Conservation (phyloP, 108 stramenopile species). For the Aurantiochytrium sp. region DNA sequence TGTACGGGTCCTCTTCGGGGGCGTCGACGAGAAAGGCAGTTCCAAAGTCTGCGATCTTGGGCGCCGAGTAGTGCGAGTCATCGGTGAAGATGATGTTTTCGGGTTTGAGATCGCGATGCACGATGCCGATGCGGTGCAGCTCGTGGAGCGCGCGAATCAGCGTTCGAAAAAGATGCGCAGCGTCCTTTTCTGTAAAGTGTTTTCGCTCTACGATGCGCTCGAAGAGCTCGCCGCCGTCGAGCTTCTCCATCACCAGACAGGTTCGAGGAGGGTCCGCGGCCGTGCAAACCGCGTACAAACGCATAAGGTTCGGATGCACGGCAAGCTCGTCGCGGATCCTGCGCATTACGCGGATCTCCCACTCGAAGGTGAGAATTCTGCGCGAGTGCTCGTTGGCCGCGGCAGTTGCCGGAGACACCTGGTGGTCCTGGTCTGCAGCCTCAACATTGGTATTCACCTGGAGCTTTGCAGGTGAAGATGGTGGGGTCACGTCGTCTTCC, state of each 20-base stretch:
- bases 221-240: conserved; percentile 35
- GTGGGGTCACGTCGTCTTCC: not conserved
- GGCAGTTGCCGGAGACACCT: not conserved
- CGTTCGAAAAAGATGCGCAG: conserved; percentile 20
- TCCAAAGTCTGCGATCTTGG: conserved; percentile 47
- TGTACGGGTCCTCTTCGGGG: not conserved
- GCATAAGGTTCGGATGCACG: not conserved
- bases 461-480: not conserved
- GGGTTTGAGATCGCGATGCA: conserved; percentile 46
- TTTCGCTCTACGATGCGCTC: conserved; percentile 37
- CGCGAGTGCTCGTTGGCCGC: not conserved
- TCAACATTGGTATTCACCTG: not conserved
- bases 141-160: conserved; percentile 32
- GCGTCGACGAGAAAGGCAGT: conserved; percentile 22
- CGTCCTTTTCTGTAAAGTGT: conserved; percentile 40
- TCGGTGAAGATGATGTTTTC: conserved; percentile 39
- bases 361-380: not conserved
- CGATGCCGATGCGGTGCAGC: conserved; percentile 29
- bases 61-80: not conserved
- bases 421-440: not conserved
- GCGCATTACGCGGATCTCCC: conserved; percentile 30
- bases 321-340: not conserved
- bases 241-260: not conserved
- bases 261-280: not conserved
- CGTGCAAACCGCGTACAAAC: not conserved